Base-by-base conservation (phyloP, 1,284 basidiomycete genomes). In the Retiboletus fuscus region DNA sequence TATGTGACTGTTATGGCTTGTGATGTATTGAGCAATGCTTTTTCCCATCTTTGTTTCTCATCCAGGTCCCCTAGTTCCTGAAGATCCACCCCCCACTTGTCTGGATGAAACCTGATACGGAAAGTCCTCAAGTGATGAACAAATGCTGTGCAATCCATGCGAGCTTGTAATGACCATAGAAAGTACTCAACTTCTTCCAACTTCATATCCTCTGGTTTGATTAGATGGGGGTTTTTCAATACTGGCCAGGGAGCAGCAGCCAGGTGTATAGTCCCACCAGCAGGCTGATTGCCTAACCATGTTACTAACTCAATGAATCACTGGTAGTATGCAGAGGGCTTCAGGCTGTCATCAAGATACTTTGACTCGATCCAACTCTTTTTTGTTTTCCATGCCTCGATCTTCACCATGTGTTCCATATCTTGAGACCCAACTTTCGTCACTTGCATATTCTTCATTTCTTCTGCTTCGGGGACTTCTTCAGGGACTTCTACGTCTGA, bases 181-280 rank as follows among this genome's bases (percentile, higher is more conserved):
- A 58, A 58, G 26, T 18, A 12, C 8, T 58, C 30, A 12, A 58
- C 26, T 34, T 58, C 28, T 30, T 58, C 22, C 55, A 18, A 20
- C 34, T 58, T 34, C 55, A 58, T 30, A 22, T 58, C 55, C 28
- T 58, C 55, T 13, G 22, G 30, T 22, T 5, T 58, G 30, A 58
- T 58, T 28, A 20, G 30, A 58, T 58, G 20, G 30, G 55, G 30
- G 26, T 51, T 51, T 51, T 26, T 41, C 18, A 66, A 57, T 22
- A 66, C 30, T 55, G 64, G 64, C 64, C 64, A 66, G 20, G 53
- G 41, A 30, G 41, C 28, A 22, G 24, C 12, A 5, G 64, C 64
- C 30, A 26, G 53, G n/a, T 66, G 20, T 58, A 58, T 66, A 43
- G 44, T 55, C 18, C 49, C 64, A 10, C 39, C 6, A 5, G 55